Evolutionary conservation across 2,329 filamentous ascomycete genomes (phyloP), one percentile per base, ranked within the genome.

Genomic region (Arthrobotrys pseudoclavata): DNA sequence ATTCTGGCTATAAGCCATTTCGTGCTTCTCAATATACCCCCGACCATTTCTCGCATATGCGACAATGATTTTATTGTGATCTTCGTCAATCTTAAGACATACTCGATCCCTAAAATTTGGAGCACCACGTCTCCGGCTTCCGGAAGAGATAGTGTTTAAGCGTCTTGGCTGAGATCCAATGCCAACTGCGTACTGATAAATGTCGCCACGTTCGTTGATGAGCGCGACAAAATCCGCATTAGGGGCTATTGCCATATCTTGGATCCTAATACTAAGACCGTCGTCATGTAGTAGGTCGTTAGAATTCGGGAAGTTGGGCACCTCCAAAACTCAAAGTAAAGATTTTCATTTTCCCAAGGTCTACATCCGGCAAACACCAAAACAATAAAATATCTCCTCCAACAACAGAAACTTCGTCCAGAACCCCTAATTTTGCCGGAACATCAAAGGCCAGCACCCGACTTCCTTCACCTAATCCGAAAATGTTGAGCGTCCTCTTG

Each of bases 201-300:
- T 50, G 9, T 50, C 47, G 47, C 47, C 47, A 24, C 47, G 47
- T 15, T 50, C 4, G 22, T 50, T 50, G n/a, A 50, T 26, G 4
- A 50, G 47, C 1, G 47, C 47, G 3, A 50, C 22, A 15, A 50
- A 50, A 15, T 50, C 47, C 4, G 47, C 47, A 4, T 13, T 50
- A 26, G 47, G 47, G 20, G 13, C 20, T 24, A 50, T 26, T 15
- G 47, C 47, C 47, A 50, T 50, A 26, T 50, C 47, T 50, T 50
- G 47, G 9, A 50, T 50, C n/a, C 47, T 24, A 7, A 20, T 50
- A 4, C 47, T 20, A 26, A 50, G 47, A 4, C 12, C 26, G 26
- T 50, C 20, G 22, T 45, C 42, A 1, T 50, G 22, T 24, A 50
- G 22, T 24, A 15, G 20, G 10, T 50, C 2, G 12, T 50, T 50